Conservation (phyloP, 169 alveolate genomes). For the Cryptosporidium sp. region DNA sequence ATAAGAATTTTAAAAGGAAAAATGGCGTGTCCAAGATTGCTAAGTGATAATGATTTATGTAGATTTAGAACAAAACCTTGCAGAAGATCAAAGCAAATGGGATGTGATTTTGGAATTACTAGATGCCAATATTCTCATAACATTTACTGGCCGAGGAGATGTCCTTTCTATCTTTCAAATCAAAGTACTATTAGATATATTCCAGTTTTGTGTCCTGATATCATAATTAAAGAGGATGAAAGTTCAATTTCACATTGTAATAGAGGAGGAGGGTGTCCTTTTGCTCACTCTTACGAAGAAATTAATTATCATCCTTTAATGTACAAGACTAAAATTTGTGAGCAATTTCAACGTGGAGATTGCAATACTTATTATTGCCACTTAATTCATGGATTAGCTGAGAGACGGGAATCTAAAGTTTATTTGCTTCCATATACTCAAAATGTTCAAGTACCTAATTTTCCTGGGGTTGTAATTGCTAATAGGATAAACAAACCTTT, state of each 20-base stretch:
- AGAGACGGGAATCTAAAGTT: conserved; percentile 80
- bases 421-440: conserved; percentile 86
- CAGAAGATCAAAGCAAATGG: conserved; percentile 80
- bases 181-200: conserved; percentile 84
- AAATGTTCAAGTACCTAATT: conserved; percentile 58
- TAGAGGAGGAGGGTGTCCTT: conserved; percentile 90
- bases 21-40: conserved; percentile 81
- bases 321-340: conserved; percentile 89
- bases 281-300: conserved; percentile 92
- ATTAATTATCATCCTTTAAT: conserved; percentile 90
- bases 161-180: conserved; percentile 86
- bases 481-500: conserved; percentile 13
- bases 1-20: neutral
- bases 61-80: conserved; percentile 89
- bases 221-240: conserved; percentile 83
- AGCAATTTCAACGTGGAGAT: conserved; percentile 84
- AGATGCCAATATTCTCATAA: conserved; percentile 89
- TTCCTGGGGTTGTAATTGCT: conserved; percentile 63
- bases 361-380: conserved; percentile 90
- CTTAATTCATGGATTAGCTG: conserved; percentile 87
- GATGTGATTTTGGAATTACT: conserved; percentile 83
- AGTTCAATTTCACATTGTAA: conserved; percentile 84
- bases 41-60: conserved; percentile 85
- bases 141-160: conserved; percentile 85
- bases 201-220: conserved; percentile 86